Evolutionary conservation across 2,329 filamentous ascomycete species (phyloP), one percentile per base, ranked within the genome.

Genomic region (Ascochyta koolunga): DNA sequence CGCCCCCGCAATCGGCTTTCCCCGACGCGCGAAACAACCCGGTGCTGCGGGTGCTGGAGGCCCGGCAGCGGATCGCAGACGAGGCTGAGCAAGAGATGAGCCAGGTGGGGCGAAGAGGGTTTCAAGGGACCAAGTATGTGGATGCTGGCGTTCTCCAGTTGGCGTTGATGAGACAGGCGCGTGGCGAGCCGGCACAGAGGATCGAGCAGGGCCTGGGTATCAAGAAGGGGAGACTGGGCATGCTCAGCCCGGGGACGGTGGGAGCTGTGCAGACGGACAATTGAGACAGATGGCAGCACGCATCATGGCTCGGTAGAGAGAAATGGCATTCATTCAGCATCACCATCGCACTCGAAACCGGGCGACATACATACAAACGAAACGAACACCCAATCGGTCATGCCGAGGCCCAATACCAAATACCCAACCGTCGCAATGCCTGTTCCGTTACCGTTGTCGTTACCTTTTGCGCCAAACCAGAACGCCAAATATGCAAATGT

Each of bases 51-150:
- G 77, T 83, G 3, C 73, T 87, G 3, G 76, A 79, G 16, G 79
- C 83, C 3, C 76, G 85, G 33, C 73, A 81, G 46, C 72, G 75
- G 25, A 74, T 86, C 37, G 74, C 79, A 21, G 77, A 78, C 18
- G 77, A 79, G 31, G 85, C 82, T 1, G 83, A 86, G 27, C 66
- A 70, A 18, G 85, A 88, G 67, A 68, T 83, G 33, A 76, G 78
- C 16, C 71, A 77, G 47, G 67, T 76, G 3, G 78, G 78, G 0
- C 69, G 73, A 27, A 69, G 67, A 53, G 76, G 75, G 0, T 75
- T 77, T 48, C 57, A 67, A 35, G 79, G 78, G 2, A 67, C 77
- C 60, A 71, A 72, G 56, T 80, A 80, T 54, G 51, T 80, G 45
- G 79, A 81, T 64, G 77, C 76, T 4, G 71, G 69, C 18, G 68